Evolutionary conservation across 2,329 filamentous ascomycete species (phyloP).

Genomic region (Neophaeococcomyces mojaviensis): DNA sequence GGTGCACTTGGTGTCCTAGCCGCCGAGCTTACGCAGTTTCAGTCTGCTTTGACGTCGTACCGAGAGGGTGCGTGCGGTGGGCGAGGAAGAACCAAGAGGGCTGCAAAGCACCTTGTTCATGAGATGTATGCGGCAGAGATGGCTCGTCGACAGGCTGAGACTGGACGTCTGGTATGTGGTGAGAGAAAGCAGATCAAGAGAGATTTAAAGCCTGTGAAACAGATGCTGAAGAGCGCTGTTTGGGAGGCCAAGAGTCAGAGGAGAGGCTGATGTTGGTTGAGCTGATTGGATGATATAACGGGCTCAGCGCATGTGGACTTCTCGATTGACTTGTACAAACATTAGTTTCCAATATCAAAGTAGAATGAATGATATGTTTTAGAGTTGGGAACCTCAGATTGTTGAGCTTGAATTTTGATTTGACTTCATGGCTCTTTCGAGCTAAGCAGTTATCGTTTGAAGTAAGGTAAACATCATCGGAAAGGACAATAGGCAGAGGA

Average conservation of each 20-base stretch:
- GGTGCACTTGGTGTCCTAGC: background rate
- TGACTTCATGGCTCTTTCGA: slow-evolving; percentile 7
- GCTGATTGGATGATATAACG: background rate
- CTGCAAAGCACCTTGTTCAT: background rate
- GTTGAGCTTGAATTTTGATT: slow-evolving; percentile 10
- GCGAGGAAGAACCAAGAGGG: background rate
- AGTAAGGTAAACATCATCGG: slow-evolving; percentile 7
- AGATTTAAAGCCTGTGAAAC: slow-evolving; percentile 7
- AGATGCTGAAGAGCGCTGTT: slow-evolving; percentile 4
- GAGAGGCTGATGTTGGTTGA: background rate
- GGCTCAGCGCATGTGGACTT: too few species aligned
- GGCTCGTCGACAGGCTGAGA: background rate
- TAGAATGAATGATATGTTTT: background rate
- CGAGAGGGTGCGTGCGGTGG: background rate
- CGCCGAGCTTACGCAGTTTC: background rate
- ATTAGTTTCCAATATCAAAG: background rate
- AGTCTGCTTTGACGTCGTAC: background rate
- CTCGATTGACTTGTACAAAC: background rate
- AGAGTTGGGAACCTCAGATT: slow-evolving; percentile 6
- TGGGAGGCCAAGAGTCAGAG: slow-evolving; percentile 1
- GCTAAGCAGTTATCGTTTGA: slow-evolving; percentile 12
- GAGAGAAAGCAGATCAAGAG: slow-evolving; percentile 6
- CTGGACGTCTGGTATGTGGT: background rate
- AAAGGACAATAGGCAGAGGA: background rate
- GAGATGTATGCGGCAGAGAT: slow-evolving; percentile 2